Base-by-base conservation (phyloP, 2,329 filamentous ascomycete species). In the Fusarium penzigii region DNA sequence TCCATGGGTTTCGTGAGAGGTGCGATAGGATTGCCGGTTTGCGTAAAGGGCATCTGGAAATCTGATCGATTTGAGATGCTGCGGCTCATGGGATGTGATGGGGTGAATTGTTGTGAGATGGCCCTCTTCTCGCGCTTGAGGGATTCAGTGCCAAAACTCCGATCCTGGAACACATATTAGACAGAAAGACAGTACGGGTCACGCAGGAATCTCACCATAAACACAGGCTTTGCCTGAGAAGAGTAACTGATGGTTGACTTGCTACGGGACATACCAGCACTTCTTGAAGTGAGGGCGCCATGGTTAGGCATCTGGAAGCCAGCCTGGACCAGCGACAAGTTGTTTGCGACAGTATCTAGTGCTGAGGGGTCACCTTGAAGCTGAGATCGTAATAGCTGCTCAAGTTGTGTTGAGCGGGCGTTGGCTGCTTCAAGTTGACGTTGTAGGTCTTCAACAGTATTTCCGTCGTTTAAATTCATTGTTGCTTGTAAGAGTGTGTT, bases 31-130 rank as follows among this genome's bases (percentile, higher is more conserved):
- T 58, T 61, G 43, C 65, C 64, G 34, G 64, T 68, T 48, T 64
- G 59, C 57, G 65, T 53, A 67, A 77, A 77, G 36, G 75, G 72
- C 43, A 71, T 72, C 29, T 70, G 58, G 39, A 66, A 63, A 25
- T 73, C 70, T 10, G 75, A 75, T 32, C 70, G 67, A 57, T 69
- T 74, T 39, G 77, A 80, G 13, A 68, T 65, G 48, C 69, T 73
- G 50, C 78, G 75, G 59, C 72, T 70, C 77, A 80, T 80, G 55
- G 68, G 66, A 29, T 72, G 68, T 1, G 70, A 66, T 9, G 65
- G 55, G 12, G 66, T 52, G 1, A 63, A 57, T 49, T 70, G 67
- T 42, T 69, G 68, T 25, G 67, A 70, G 40, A 56, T 56, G 17
- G 63, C 59, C 29, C 65, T 60, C 42, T 57, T 56, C 52, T 61